phyloP scores from a whole-genome alignment of 495 filamentous ascomycete genomes.

The Aspergillus saccharolyticus region DNA sequence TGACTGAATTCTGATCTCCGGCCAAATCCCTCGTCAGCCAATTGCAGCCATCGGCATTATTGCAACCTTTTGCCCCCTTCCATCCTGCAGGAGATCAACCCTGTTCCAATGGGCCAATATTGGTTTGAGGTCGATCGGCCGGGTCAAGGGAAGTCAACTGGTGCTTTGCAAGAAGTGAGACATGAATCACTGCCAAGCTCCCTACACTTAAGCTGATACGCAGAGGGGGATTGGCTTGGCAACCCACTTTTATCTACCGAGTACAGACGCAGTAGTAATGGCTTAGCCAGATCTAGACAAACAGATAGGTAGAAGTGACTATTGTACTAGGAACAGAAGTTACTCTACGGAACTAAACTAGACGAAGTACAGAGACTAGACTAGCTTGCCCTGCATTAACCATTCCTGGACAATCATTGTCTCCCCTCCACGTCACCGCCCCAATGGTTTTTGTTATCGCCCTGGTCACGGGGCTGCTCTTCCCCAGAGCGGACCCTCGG shows the following conservation, averaged over 20 bases:
- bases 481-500: neutral
- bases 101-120: neutral
- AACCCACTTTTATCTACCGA: no score
- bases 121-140: neutral
- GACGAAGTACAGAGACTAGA: no score
- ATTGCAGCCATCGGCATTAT: no score
- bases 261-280: no score
- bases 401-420: neutral
- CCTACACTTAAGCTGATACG: neutral
- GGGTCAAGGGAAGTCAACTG: neutral
- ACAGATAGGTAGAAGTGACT: no score
- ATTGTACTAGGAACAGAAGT: no score
- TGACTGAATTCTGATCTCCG: neutral
- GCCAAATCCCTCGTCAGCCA: neutral
- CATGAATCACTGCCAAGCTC: neutral
- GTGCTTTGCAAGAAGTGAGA: neutral
- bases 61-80: no score
- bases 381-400: neutral
- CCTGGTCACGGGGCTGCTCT: neutral
- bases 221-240: neutral
- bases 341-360: no score
- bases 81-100: neutral
- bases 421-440: no score
- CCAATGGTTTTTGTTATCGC: neutral
- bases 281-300: no score